phyloP scores from a whole-genome alignment of 2,329 filamentous ascomycete species.

The Aspergillus amoenus region DNA sequence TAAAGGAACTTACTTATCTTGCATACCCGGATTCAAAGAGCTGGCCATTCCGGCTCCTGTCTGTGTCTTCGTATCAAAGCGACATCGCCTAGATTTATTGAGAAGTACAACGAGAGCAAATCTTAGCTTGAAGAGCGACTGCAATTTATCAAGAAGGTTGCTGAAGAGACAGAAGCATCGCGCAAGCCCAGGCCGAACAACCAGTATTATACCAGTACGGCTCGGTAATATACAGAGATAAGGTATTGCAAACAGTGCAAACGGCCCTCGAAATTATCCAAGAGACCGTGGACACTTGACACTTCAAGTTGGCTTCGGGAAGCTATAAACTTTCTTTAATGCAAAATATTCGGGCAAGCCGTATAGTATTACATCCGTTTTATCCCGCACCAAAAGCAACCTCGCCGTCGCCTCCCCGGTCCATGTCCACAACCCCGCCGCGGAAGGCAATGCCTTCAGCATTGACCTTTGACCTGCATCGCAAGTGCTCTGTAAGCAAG shows the following conservation, averaged over 20 bases:
- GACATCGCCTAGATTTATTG: neutral
- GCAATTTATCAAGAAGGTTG: neutral
- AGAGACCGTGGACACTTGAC: neutral
- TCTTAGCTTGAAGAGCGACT: neutral
- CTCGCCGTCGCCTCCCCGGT: neutral
- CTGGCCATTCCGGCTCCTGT: neutral
- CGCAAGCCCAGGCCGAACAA: neutral
- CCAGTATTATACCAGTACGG: neutral
- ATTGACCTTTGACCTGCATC: slow-evolving; percentile 74
- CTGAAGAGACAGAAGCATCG: neutral
- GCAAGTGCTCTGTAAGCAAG: slow-evolving; percentile 71
- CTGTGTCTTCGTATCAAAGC: too few species aligned
- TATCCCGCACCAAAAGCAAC: neutral
- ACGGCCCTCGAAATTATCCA: neutral
- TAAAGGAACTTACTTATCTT: neutral
- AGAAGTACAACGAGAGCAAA: neutral
- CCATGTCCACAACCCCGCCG: slow-evolving; percentile 31
- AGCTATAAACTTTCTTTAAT: slow-evolving; percentile 12
- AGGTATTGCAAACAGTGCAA: slow-evolving; percentile 3
- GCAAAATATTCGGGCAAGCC: slow-evolving; percentile 2
- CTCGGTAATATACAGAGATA: neutral
- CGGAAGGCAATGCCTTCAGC: slow-evolving; percentile 54
- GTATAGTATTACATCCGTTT: neutral
- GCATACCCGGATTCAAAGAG: neutral
- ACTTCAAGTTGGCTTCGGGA: neutral